Evolutionary conservation across 2,329 filamentous ascomycete species (phyloP).

Genomic region (Phialophora macrospora): DNA sequence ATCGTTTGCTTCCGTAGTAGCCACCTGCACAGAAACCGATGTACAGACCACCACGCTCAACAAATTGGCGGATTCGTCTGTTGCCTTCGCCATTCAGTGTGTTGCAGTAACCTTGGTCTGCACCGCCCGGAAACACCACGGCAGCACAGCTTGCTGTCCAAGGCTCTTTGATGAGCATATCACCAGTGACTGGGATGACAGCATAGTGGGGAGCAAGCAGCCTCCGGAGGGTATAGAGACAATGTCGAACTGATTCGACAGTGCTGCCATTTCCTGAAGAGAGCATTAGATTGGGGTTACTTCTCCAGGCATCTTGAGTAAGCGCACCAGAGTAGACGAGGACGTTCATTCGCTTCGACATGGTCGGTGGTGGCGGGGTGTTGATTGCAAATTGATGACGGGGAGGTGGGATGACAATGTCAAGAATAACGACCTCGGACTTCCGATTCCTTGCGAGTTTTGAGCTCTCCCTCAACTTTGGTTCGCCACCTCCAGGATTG

Average conservation of each 20-base stretch:
- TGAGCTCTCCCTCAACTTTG: slow-evolving; percentile 22
- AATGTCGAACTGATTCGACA: slow-evolving; percentile 85
- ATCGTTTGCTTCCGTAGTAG: slow-evolving; percentile 81
- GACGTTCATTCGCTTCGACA: slow-evolving; percentile 82
- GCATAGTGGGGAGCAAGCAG: slow-evolving; percentile 90
- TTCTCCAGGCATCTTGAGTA: slow-evolving; percentile 39
- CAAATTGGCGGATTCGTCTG: slow-evolving; percentile 78
- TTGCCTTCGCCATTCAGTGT: slow-evolving; percentile 88
- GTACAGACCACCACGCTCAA: slow-evolving; percentile 82
- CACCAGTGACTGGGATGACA: slow-evolving; percentile 80
- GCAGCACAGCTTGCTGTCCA: slow-evolving; percentile 87
- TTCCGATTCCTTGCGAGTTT: slow-evolving; percentile 3
- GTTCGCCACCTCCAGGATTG: slow-evolving; percentile 11
- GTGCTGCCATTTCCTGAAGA: slow-evolving; percentile 78
- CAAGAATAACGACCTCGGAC: slow-evolving; percentile 5
- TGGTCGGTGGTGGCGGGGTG: slow-evolving; percentile 43
- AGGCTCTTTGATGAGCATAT: slow-evolving; percentile 83
- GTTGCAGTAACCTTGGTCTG: slow-evolving; percentile 89
- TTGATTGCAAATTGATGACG: slow-evolving; percentile 9
- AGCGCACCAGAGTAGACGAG: slow-evolving; percentile 83
- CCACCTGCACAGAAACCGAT: slow-evolving; percentile 93
- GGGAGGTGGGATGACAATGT: neutral
- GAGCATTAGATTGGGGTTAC: slow-evolving; percentile 43
- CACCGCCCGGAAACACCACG: slow-evolving; percentile 89
- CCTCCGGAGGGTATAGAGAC: slow-evolving; percentile 81